Conservation (phyloP, 106 monocot species). For the Acanthochlamys bracteata region DNA sequence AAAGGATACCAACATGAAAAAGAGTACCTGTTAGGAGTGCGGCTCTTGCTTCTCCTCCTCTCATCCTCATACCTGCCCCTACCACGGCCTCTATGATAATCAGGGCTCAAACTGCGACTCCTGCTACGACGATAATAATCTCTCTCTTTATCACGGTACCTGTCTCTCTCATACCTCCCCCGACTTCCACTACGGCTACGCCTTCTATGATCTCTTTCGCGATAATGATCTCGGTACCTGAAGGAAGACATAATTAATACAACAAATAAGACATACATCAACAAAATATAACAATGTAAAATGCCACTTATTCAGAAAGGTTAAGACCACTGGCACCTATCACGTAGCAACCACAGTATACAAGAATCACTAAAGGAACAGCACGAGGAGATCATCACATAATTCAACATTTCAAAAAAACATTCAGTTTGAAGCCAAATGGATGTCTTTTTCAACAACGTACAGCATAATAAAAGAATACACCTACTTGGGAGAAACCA, state of each 20-base stretch:
- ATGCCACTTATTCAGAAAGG: too few relatives aligned
- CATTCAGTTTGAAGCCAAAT: too few relatives aligned
- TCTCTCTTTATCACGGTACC: slow-evolving; percentile 14
- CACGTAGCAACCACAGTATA: too few relatives aligned
- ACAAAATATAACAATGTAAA: neutral
- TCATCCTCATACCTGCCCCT: slow-evolving; percentile 14
- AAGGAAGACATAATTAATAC: neutral
- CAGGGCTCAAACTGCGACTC: slow-evolving; percentile 25
- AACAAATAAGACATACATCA: too few relatives aligned
- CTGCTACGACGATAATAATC: slow-evolving; percentile 21
- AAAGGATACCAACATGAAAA: too few relatives aligned
- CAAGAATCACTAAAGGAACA: too few relatives aligned
- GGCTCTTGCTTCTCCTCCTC: slow-evolving; percentile 16
- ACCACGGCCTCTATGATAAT: slow-evolving; percentile 10
- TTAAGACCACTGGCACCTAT: too few relatives aligned
- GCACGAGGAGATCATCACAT: too few relatives aligned
- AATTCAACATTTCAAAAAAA: too few relatives aligned
- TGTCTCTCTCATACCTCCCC: slow-evolving; percentile 18
- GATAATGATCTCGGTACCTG: slow-evolving; percentile 19
- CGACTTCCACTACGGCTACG: slow-evolving; percentile 23
- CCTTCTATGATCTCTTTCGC: slow-evolving; percentile 16
- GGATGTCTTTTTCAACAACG: too few relatives aligned
- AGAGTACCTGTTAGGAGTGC: slow-evolving; percentile 19
- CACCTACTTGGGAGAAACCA: too few relatives aligned
- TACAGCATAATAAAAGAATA: too few relatives aligned